A percentile compares a stretch with the other conserved stretches of the same genome.
Conservation (phyloP, 2,329 filamentous ascomycete genomes). For the Colletotrichum chrysophilum region DNA sequence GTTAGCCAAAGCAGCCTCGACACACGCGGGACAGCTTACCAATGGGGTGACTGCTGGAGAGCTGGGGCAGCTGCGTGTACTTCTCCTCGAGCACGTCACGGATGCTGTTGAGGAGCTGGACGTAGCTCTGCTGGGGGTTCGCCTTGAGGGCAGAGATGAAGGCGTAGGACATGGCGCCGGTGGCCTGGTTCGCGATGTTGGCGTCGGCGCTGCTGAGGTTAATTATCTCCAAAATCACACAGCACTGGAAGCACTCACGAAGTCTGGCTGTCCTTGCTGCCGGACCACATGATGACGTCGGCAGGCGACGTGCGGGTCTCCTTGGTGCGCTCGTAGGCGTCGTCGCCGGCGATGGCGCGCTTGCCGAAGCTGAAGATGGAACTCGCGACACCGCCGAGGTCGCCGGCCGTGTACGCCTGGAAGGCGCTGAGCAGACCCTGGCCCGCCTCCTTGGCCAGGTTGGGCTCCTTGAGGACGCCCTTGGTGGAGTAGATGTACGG, state of each 20-base stretch:
- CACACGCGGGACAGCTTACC: conserved; percentile 62
- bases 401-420: conserved; percentile 80
- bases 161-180: conserved; percentile 97
- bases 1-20: neutral
- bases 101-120: conserved; percentile 93
- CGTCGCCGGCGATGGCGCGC: conserved; percentile 76
- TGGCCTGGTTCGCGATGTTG: conserved; percentile 85
- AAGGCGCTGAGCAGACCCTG: conserved; percentile 75
- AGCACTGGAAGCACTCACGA: conserved; percentile 52
- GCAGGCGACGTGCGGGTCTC: conserved; percentile 92
- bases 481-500: conserved; percentile 84
- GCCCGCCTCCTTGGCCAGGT: conserved; percentile 80
- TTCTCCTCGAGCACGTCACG: conserved; percentile 86
- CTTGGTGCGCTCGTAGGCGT: conserved; percentile 79
- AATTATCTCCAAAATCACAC: neutral
- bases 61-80: conserved; percentile 93
- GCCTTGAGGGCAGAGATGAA: conserved; percentile 92
- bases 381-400: conserved; percentile 80
- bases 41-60: conserved; percentile 94
- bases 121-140: conserved; percentile 95
- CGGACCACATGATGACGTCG: conserved; percentile 98
- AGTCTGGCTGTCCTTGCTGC: conserved; percentile 94
- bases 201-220: conserved; percentile 75
- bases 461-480: conserved; percentile 81
- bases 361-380: conserved; percentile 87